A percentile compares a stretch with the other conserved stretches of the same genome.
Evolutionary conservation across 768 basidiomycete species (phyloP).

Genomic region (Lactarius quietus): DNA sequence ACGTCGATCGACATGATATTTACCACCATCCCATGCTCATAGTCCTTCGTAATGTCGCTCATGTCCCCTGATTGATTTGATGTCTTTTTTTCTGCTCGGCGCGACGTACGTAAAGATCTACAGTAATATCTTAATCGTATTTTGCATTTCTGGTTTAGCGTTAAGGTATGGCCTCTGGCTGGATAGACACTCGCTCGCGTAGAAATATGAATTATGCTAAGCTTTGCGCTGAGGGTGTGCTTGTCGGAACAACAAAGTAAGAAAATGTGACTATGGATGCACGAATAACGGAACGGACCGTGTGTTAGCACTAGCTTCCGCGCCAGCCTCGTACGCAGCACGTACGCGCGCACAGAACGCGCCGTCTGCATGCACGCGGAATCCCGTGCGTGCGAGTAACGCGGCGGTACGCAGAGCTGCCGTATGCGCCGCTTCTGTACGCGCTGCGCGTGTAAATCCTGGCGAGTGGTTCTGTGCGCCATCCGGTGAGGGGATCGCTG

Average conservation of each 20-base stretch:
- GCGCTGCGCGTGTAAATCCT: slow-evolving; percentile 22
- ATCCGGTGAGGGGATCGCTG: slow-evolving; percentile 17
- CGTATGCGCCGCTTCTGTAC: slow-evolving; percentile 19
- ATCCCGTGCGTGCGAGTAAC: slow-evolving; percentile 23
- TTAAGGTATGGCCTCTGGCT: no score
- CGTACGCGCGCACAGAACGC: slow-evolving; percentile 22
- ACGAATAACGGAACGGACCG: not conserved
- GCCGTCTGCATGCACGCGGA: slow-evolving; percentile 21
- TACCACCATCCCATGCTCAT: not conserved
- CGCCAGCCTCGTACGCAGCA: slow-evolving; percentile 15
- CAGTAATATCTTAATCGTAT: not conserved
- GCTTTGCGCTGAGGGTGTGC: not conserved
- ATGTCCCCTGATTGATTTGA: not conserved
- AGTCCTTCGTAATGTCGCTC: not conserved
- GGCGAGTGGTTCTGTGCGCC: slow-evolving; percentile 23
- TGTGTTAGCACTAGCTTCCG: not conserved
- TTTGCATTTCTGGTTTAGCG: not conserved
- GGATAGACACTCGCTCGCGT: not conserved
- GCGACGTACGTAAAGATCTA: slow-evolving; percentile 4
- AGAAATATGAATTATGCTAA: not conserved
- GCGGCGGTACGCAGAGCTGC: slow-evolving; percentile 18
- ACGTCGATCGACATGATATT: no score
- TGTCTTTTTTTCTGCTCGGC: not conserved
- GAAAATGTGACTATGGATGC: not conserved
- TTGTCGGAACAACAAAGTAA: not conserved